Base-by-base conservation (phyloP, 192 early-diverging fungal genomes). In the Coemansia sp. region DNA sequence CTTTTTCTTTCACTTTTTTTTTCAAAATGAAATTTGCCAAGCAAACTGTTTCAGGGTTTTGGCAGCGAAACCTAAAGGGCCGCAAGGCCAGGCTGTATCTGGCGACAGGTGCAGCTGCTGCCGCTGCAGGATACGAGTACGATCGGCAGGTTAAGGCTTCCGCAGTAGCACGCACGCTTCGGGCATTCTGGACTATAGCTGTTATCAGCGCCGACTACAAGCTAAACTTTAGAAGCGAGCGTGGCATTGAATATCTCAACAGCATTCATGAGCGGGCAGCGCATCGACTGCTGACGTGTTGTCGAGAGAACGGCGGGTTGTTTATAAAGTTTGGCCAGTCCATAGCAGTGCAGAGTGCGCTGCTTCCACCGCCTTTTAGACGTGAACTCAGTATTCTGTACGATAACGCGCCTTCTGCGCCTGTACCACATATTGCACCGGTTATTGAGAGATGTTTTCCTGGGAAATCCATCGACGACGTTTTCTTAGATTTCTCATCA, bases 271-370 rank as follows among this genome's bases (percentile, higher is more conserved):
- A 82, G 60, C 69, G 88, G 46, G 84, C 84, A 2, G 90, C 91
- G 6, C 67, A 83, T 26, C 63, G 85, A 30, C 84, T 97, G 42
- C 75, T 94, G 42, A 61, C 83, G 37, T 83, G 88, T 31, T 97
- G 92, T 64, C 74, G 83, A 49, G 74, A 80, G 12, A 97, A 97
- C 66, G 88, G 88, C 34, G 92, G 93, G 0, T 76, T 97, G 17
- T 93, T 93, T 62, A 93, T 97, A 50, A 97, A 97, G 64, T 88
- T 86, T 69, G 92, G 89, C 0, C 88, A 90, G 64, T 83, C 81
- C 0, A 85, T 89, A n/a, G 85, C 83, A 21, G 76, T 86, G 1
- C 85, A 87, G 26, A 71, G 83, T 23, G 73, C 85, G 0, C 66
- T 90, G 3, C 70, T 90, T 11, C 83, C 85, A 3, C 71, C 82